Percentiles rank a stretch among this genome's conserved stretches.
These are phyloP conservation scores for Cryphonectria nitschkei DNA, from an alignment of 2,329 filamentous ascomycete genomes.

Conservation along the genomic window DNA sequence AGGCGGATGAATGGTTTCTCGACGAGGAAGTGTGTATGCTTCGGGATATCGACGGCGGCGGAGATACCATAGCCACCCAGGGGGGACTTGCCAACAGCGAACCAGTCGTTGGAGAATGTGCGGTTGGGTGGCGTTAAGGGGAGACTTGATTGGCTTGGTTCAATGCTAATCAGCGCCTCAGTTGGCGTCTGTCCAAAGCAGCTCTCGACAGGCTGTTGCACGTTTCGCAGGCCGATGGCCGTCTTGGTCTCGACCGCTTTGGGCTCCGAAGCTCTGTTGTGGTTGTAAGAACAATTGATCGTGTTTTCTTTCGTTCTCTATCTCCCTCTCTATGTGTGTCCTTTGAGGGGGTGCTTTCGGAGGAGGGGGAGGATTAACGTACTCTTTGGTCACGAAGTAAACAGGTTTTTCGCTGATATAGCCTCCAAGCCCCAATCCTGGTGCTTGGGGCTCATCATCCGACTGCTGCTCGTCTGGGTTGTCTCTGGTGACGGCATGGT, in stretches of 20 bases:
- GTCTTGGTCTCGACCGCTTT: constrained; percentile 1
- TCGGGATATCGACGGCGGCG: constrained; percentile 43
- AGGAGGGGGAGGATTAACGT: neutral
- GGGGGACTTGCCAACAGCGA: constrained; percentile 45
- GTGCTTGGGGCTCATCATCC: neutral
- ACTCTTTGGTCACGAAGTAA: constrained; percentile 10
- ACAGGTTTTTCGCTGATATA: neutral
- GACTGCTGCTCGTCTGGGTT: neutral
- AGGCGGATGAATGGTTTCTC: constrained; percentile 48
- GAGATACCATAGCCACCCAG: constrained; percentile 54
- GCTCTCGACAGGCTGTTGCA: constrained; percentile 10
- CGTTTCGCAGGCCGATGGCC: neutral
- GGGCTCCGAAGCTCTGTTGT: constrained; percentile 3
- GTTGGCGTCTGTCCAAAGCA: constrained; percentile 10
- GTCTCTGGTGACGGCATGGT: neutral
- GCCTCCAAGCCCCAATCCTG: neutral
- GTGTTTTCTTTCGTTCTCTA: too few species aligned
- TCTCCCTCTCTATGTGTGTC: too few species aligned
- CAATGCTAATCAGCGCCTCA: neutral
- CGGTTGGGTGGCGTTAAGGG: constrained; percentile 19
- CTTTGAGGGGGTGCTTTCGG: neutral
- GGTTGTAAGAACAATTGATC: neutral
- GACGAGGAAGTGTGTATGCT: constrained; percentile 46
- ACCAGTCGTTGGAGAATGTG: constrained; percentile 44
- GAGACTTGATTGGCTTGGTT: neutral